These are phyloP conservation scores for Candida neerlandica DNA, from an alignment of 1,139 yeast species.

Conservation along the genomic window DNA sequence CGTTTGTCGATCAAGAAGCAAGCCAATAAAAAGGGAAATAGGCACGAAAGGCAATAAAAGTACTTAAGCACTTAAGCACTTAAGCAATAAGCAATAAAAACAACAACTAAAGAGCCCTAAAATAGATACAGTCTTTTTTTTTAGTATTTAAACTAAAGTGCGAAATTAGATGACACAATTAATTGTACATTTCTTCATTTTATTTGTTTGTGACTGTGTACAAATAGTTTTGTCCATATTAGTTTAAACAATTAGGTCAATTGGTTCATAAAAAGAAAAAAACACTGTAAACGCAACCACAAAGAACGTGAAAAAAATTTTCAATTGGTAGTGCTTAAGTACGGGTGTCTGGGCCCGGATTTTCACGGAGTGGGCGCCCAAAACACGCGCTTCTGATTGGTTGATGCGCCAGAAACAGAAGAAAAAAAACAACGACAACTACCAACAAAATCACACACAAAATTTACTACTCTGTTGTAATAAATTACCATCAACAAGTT, in stretches of 20 bases:
- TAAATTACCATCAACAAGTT: neutral
- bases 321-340: neutral
- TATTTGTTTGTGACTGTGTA: too few relatives aligned
- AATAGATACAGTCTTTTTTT: too few relatives aligned
- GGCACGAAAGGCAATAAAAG: neutral
- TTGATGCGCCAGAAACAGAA: neutral
- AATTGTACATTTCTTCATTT: too few relatives aligned
- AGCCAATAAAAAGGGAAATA: neutral
- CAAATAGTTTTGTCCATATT: too few relatives aligned
- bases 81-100: too few relatives aligned
- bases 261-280: too few relatives aligned
- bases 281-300: neutral
- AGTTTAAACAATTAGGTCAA: too few relatives aligned
- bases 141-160: too few relatives aligned
- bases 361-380: neutral
- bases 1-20: too few relatives aligned
- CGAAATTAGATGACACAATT: too few relatives aligned
- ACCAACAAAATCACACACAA: neutral
- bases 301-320: neutral
- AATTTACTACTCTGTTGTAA: neutral
- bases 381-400: neutral
- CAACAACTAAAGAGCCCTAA: neutral
- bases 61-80: too few relatives aligned
- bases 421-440: too few relatives aligned
- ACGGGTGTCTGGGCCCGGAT: constrained; percentile 1